A percentile compares a stretch with the other conserved stretches of the same genome.
phyloP scores from a whole-genome alignment of 2,329 filamentous ascomycete genomes.

The Penicillium sp. region DNA sequence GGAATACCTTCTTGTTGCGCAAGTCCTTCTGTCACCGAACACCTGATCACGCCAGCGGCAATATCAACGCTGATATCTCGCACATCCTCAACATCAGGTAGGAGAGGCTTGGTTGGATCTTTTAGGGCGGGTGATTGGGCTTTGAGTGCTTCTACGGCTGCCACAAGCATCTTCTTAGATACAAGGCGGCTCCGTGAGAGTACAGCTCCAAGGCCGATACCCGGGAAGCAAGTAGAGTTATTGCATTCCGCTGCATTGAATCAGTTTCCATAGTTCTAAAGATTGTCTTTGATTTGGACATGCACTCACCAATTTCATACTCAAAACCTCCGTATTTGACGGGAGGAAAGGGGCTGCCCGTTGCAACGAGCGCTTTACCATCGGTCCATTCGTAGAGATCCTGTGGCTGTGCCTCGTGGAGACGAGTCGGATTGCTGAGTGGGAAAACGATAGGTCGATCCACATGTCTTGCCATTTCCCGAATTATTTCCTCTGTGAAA shows the following conservation, averaged over 20 bases:
- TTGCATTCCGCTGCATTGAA: constrained; percentile 72
- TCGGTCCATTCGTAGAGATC: constrained; percentile 80
- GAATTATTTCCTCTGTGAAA: constrained; percentile 75
- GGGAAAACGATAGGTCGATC: constrained; percentile 78
- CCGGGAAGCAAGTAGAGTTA: constrained; percentile 83
- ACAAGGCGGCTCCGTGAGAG: constrained; percentile 69
- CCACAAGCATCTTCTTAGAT: constrained; percentile 79
- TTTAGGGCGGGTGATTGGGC: constrained; percentile 71
- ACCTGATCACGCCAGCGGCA: constrained; percentile 73
- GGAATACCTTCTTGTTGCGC: constrained; percentile 70
- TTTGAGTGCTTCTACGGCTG: constrained; percentile 74
- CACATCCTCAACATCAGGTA: constrained; percentile 77
- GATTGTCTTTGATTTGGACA: background rate
- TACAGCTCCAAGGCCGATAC: constrained; percentile 79
- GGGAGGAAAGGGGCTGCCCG: constrained; percentile 79
- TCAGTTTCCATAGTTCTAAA: background rate
- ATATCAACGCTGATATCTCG: constrained; percentile 77
- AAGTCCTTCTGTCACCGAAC: constrained; percentile 71
- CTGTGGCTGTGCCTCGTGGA: constrained; percentile 79
- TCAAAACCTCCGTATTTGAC: constrained; percentile 63
- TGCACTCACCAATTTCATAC: constrained; percentile 51
- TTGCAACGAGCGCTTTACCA: constrained; percentile 78
- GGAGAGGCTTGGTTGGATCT: constrained; percentile 66
- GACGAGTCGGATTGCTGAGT: constrained; percentile 79
- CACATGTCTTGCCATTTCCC: constrained; percentile 75